Conservation (phyloP, 345 rosid species). For the Moricandia arvensis region DNA sequence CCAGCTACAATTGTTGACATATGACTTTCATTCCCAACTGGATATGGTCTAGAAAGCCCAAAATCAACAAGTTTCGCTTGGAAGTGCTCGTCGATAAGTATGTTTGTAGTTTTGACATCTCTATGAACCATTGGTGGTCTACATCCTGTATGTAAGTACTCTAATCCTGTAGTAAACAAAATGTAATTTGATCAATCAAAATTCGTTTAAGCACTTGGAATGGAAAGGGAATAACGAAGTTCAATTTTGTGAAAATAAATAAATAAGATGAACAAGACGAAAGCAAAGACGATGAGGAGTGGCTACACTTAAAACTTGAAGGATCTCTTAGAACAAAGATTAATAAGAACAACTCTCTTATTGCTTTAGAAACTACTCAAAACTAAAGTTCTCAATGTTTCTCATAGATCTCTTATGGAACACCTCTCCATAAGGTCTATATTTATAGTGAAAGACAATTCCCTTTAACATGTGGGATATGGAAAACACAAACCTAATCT, state of each 20-base stretch:
- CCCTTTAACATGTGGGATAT: no score
- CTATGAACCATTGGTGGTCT: slow-evolving; percentile 5
- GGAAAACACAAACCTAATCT: no score
- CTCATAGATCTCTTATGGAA: no score
- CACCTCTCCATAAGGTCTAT: no score
- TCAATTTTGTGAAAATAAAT: neutral
- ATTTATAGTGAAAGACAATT: no score
- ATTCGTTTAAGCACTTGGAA: neutral
- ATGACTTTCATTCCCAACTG: slow-evolving; percentile 1
- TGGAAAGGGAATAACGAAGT: neutral
- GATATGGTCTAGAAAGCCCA: slow-evolving; percentile 7
- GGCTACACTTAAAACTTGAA: no score
- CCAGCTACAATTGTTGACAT: slow-evolving; percentile 5
- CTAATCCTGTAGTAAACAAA: neutral
- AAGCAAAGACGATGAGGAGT: no score
- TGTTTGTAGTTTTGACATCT: slow-evolving; percentile 9
- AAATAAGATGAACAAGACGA: no score
- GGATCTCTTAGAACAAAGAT: no score
- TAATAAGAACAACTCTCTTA: no score
- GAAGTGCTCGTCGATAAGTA: neutral
- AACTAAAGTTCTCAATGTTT: no score
- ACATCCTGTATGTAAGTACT: neutral
- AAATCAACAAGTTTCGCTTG: slow-evolving; percentile 10
- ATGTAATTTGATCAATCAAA: neutral
- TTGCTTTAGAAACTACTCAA: no score